Conservation (phyloP, 345 rosid species). For the Populus deltoides region DNA sequence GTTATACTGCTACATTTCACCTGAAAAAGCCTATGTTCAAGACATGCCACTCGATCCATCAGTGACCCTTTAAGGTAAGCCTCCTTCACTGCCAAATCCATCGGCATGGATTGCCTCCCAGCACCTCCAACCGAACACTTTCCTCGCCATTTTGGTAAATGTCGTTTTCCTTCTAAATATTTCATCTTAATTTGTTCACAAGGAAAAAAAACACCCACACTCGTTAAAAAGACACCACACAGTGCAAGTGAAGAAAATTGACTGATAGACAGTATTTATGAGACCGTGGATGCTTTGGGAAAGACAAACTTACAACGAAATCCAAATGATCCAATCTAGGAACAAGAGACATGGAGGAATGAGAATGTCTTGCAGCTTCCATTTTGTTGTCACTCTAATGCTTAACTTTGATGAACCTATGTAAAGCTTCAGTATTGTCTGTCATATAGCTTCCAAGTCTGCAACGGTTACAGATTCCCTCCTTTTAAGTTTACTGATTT, state of each 20-base stretch:
- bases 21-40: constrained; percentile 72
- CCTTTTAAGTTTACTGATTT: background rate
- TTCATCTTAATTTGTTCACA: constrained; percentile 43
- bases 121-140: background rate
- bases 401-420: background rate
- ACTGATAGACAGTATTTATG: no score
- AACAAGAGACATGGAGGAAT: constrained; percentile 46
- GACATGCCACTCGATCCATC: constrained; percentile 60
- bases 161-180: constrained; percentile 54
- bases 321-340: constrained; percentile 79
- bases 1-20: constrained; percentile 13
- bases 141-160: constrained; percentile 38
- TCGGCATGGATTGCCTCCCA: constrained; percentile 33
- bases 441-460: background rate
- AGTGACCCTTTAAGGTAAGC: constrained; percentile 71
- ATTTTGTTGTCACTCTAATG: constrained; percentile 16
- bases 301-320: constrained; percentile 46
- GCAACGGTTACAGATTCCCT: constrained; percentile 29
- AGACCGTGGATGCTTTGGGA: background rate
- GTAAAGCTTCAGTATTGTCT: background rate
- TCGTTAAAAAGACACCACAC: background rate
- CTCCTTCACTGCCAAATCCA: constrained; percentile 56
- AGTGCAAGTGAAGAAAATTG: background rate
- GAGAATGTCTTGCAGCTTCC: constrained; percentile 43
- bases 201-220: background rate